Percentiles rank a stretch among this genome's conserved stretches.
These are phyloP conservation scores for Solioccasus polychromus DNA, from an alignment of 768 basidiomycete species.

Conservation along the genomic window DNA sequence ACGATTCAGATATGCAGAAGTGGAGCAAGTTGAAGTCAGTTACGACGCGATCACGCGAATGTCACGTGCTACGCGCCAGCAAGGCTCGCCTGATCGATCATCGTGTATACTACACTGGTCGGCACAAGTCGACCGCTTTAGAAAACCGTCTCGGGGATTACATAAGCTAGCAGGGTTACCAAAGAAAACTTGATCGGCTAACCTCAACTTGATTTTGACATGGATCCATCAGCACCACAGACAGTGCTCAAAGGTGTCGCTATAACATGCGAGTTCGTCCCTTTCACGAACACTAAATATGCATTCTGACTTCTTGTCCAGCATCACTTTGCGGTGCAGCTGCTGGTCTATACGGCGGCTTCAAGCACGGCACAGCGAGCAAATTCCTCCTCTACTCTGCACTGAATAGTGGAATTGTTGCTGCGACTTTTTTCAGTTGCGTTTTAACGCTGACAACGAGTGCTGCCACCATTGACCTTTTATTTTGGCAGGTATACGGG, in stretches of 20 bases:
- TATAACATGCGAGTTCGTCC: slow-evolving; percentile 79
- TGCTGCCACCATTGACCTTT: not conserved
- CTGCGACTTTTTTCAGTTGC: slow-evolving; percentile 79
- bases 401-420: slow-evolving; percentile 68
- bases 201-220: slow-evolving; percentile 3
- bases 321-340: slow-evolving; percentile 53
- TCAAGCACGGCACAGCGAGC: slow-evolving; percentile 46
- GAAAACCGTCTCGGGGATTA: too few species aligned
- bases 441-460: not conserved
- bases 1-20: not conserved
- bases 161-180: too few species aligned
- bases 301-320: slow-evolving; percentile 36
- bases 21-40: not conserved
- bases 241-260: slow-evolving; percentile 58
- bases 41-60: slow-evolving; percentile 6
- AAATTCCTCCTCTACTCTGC: slow-evolving; percentile 58
- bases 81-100: too few species aligned
- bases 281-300: slow-evolving; percentile 11
- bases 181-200: too few species aligned
- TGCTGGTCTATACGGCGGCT: slow-evolving; percentile 43
- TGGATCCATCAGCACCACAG: slow-evolving; percentile 33
- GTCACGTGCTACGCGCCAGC: slow-evolving; percentile 22
- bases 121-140: too few species aligned
- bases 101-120: too few species aligned
- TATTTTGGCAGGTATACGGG: slow-evolving; percentile 57